phyloP scores from a whole-genome alignment of 371 early-diverging fungal species.

The Mucor saturninus region DNA sequence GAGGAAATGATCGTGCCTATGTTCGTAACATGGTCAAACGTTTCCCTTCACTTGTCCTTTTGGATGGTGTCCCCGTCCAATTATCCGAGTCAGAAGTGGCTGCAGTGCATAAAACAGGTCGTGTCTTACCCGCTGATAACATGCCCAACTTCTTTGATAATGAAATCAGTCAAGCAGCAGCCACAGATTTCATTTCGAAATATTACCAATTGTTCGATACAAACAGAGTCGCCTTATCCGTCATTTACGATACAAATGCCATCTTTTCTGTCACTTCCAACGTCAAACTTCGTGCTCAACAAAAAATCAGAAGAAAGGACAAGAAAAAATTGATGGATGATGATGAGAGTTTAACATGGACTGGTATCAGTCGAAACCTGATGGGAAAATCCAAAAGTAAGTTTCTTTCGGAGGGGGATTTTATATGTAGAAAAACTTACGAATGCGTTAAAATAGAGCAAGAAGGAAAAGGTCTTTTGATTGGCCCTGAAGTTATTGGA shows the following conservation, averaged over 20 bases:
- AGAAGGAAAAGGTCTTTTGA: slow-evolving; percentile 34
- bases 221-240: slow-evolving; percentile 24
- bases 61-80: slow-evolving; percentile 48
- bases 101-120: slow-evolving; percentile 34
- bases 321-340: slow-evolving; percentile 46
- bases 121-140: slow-evolving; percentile 37
- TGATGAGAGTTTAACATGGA: slow-evolving; percentile 31
- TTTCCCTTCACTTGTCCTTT: slow-evolving; percentile 57
- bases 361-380: slow-evolving; percentile 33
- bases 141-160: slow-evolving; percentile 41
- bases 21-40: slow-evolving; percentile 45
- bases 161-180: slow-evolving; percentile 32
- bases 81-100: slow-evolving; percentile 33
- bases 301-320: slow-evolving; percentile 38
- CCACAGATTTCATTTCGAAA: slow-evolving; percentile 34
- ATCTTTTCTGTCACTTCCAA: slow-evolving; percentile 39
- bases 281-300: slow-evolving; percentile 32
- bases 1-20: slow-evolving; percentile 52
- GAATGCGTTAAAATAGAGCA: slow-evolving; percentile 21
- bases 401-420: slow-evolving; percentile 2
- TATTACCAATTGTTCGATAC: slow-evolving; percentile 40
- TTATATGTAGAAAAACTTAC: neutral
- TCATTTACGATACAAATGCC: slow-evolving; percentile 35
- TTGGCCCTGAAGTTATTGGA: slow-evolving; percentile 47
- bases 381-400: slow-evolving; percentile 37